These are phyloP conservation scores for Russula ochroleuca DNA, from an alignment of 768 basidiomycete genomes.

Conservation along the genomic window DNA sequence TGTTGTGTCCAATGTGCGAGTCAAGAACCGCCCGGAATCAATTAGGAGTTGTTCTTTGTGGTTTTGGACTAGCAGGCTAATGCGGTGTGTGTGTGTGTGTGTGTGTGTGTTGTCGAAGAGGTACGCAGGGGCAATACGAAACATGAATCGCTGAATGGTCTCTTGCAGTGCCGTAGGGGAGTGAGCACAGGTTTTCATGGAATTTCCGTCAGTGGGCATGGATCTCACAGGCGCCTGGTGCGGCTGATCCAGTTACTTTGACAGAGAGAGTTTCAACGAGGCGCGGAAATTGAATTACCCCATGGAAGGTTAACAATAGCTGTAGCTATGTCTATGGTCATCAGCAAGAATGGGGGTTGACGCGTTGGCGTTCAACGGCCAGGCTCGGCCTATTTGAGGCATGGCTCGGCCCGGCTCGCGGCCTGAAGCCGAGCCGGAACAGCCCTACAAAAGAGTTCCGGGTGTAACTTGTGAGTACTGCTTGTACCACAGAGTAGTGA, in stretches of 20 bases:
- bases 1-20: conserved; percentile 55
- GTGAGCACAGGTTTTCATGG: conserved; percentile 2
- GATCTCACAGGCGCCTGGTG: conserved; percentile 9
- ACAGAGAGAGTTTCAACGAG: conserved; percentile 30
- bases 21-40: conserved; percentile 14
- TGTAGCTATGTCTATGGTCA: conserved; percentile 34
- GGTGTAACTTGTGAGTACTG: no score
- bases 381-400: no score
- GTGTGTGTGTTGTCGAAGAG: background rate
- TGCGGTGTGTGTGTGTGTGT: no score
- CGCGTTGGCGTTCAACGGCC: no score
- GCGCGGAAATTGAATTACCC: conserved; percentile 32
- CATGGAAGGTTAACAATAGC: conserved; percentile 31
- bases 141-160: conserved; percentile 36
- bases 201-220: no score
- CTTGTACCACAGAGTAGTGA: no score
- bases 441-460: no score
- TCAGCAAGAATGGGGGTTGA: no score
- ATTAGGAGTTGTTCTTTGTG: conserved; percentile 33
- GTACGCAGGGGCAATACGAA: conserved; percentile 38
- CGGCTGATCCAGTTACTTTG: conserved; percentile 28
- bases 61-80: background rate
- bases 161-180: conserved; percentile 49
- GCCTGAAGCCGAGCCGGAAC: no score
- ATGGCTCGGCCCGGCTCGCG: no score